Evolutionary conservation across 2,329 filamentous ascomycete species (phyloP).

Genomic region (Paraconiothyrium sp.): DNA sequence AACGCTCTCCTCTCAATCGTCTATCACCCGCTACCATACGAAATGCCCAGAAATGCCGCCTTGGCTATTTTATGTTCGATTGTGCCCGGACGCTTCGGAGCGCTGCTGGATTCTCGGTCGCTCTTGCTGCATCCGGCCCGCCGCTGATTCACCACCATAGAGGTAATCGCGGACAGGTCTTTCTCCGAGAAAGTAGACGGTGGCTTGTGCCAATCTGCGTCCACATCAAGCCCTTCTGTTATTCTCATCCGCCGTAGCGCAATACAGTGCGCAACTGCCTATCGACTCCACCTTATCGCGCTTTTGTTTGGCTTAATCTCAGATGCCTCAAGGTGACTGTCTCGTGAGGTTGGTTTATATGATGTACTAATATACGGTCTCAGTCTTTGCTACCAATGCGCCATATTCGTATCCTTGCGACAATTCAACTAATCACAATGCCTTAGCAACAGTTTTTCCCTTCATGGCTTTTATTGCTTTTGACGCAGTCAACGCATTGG

Average conservation of each 20-base stretch:
- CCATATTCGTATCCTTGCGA: conserved; percentile 11
- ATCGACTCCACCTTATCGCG: too few relatives aligned
- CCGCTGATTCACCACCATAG: background rate
- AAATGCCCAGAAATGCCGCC: background rate
- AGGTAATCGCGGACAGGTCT: background rate
- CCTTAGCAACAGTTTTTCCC: conserved; percentile 17
- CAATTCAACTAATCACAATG: conserved; percentile 16
- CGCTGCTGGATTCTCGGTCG: background rate
- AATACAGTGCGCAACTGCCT: too few relatives aligned
- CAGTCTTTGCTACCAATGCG: background rate
- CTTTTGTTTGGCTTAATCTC: too few relatives aligned
- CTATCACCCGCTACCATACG: background rate
- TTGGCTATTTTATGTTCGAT: background rate
- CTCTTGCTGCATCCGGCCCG: background rate
- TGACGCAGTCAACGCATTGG: conserved; percentile 21
- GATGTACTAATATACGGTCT: too few relatives aligned
- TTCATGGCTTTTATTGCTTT: conserved; percentile 20
- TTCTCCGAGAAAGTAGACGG: background rate
- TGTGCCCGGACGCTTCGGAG: background rate
- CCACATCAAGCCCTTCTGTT: too few relatives aligned
- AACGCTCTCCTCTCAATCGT: background rate
- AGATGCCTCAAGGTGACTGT: background rate
- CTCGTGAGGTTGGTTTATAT: background rate
- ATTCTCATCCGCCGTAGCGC: too few relatives aligned
- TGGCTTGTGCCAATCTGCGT: too few relatives aligned